phyloP scores from a whole-genome alignment of 441 rosid species.

The Populus hybrid region DNA sequence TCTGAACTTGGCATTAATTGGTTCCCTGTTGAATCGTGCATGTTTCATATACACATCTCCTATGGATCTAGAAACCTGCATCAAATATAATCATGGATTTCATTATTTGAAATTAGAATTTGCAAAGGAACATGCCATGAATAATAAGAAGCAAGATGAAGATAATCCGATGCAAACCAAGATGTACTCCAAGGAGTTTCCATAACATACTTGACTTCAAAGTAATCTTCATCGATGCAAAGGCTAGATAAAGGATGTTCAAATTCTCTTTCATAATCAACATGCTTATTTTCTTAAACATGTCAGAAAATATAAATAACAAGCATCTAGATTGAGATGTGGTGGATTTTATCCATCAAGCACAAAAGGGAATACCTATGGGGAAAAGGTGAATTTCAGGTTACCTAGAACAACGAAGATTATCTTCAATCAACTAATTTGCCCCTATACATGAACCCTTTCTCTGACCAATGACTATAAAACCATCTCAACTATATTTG shows the following conservation, averaged over 20 bases:
- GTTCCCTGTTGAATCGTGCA: constrained; percentile 55
- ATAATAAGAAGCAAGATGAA: constrained; percentile 1
- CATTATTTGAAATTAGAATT: background rate
- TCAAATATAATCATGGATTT: constrained; percentile 16
- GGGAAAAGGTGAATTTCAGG: background rate
- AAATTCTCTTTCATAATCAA: background rate
- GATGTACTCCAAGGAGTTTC: background rate
- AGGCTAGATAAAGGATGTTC: background rate
- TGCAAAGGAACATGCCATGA: constrained; percentile 3
- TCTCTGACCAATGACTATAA: background rate
- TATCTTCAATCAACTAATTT: background rate
- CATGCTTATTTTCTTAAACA: background rate
- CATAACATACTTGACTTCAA: background rate
- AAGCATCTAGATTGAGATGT: background rate
- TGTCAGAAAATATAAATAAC: background rate
- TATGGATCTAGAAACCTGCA: constrained; percentile 82
- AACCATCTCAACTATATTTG: background rate
- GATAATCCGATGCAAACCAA: constrained; percentile 1
- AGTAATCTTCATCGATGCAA: background rate
- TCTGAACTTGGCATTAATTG: constrained; percentile 62
- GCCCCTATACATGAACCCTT: background rate
- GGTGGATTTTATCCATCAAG: background rate
- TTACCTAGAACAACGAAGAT: background rate
- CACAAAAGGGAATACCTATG: background rate
- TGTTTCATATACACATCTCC: constrained; percentile 87